These are phyloP conservation scores for Cyclotella atomus DNA, from an alignment of 108 stramenopile genomes.

Conservation along the genomic window DNA sequence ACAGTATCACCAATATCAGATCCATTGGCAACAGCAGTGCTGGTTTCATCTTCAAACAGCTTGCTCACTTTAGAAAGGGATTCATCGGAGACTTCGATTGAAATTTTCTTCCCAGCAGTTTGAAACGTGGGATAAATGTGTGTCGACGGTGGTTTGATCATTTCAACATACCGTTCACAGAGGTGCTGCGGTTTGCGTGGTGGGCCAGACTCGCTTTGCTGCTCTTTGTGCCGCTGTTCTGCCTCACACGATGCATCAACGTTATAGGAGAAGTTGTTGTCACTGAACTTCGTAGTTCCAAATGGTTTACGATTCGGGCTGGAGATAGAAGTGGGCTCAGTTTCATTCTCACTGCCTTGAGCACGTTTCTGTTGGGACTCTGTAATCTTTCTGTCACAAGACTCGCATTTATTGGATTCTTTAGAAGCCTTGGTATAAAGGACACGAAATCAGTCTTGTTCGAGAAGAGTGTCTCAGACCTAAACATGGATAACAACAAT, in stretches of 20 bases:
- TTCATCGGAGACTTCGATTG: slow-evolving; percentile 44
- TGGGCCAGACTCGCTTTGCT: too few species aligned
- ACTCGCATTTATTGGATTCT: background rate
- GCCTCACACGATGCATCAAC: too few species aligned
- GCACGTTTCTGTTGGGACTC: background rate
- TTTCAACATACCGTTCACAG: too few species aligned
- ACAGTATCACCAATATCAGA: too few species aligned
- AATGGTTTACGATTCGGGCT: slow-evolving; percentile 7
- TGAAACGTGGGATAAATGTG: slow-evolving; percentile 26
- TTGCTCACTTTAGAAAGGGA: slow-evolving; percentile 28
- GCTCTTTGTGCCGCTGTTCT: too few species aligned
- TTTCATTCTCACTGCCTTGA: background rate
- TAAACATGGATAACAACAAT: background rate
- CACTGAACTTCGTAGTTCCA: background rate
- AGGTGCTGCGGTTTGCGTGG: too few species aligned
- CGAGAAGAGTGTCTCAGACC: background rate
- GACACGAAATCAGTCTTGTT: too few species aligned
- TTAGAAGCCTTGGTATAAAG: background rate
- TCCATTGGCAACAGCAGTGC: too few species aligned
- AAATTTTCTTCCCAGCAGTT: slow-evolving; percentile 45
- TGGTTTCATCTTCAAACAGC: slow-evolving; percentile 30
- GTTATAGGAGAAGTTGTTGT: too few species aligned
- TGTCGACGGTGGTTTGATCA: too few species aligned
- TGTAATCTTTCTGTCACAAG: background rate
- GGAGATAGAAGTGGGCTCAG: background rate